phyloP scores from a whole-genome alignment of 108 stramenopile genomes.

The Schizochytrium sp. region DNA sequence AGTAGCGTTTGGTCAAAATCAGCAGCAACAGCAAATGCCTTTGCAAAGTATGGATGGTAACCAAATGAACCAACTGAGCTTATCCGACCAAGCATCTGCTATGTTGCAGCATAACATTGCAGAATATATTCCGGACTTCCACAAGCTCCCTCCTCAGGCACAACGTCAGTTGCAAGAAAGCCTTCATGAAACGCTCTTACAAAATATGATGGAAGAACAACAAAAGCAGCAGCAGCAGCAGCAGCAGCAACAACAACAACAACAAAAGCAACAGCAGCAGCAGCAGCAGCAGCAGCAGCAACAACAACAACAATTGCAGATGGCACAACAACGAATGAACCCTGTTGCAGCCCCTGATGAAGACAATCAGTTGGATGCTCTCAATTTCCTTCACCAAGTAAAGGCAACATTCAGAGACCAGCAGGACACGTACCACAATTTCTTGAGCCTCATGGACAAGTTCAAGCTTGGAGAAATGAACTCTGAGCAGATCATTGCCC shows the following conservation, averaged over 20 bases:
- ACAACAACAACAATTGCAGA: neutral
- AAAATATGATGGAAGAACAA: neutral
- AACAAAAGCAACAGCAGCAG: slow-evolving; percentile 44
- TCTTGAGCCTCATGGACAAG: neutral
- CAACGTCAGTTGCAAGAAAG: neutral
- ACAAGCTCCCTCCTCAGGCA: neutral
- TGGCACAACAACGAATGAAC: neutral
- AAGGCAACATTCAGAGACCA: neutral
- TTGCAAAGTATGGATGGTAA: neutral
- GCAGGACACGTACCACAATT: neutral
- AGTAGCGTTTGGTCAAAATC: too few species aligned
- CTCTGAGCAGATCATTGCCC: neutral
- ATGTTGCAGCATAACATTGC: neutral
- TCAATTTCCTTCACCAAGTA: neutral
- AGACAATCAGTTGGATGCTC: neutral
- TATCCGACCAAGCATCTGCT: too few species aligned
- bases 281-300: neutral
- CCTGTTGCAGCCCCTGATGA: neutral
- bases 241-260: neutral
- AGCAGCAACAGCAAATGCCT: neutral
- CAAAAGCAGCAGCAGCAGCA: slow-evolving; percentile 6
- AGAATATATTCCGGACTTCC: neutral
- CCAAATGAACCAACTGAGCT: neutral
- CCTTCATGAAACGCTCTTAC: neutral
- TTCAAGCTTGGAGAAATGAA: neutral